phyloP scores from a whole-genome alignment of 768 basidiomycete genomes.

The Leccinellum albellum region DNA sequence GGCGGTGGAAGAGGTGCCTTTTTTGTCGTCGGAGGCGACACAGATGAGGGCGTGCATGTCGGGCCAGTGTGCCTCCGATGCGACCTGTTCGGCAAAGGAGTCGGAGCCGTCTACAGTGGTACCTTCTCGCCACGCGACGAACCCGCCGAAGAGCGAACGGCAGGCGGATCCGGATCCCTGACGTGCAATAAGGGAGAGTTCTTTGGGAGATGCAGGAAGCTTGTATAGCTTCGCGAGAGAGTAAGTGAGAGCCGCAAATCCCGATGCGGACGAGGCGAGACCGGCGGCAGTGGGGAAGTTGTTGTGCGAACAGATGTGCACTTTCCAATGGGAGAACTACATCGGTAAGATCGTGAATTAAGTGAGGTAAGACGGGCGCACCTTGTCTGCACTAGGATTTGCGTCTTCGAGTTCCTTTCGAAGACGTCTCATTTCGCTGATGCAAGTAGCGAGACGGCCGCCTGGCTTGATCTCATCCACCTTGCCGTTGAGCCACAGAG shows the following conservation, averaged over 20 bases:
- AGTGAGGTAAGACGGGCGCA: slow-evolving; percentile 24
- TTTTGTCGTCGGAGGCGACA: slow-evolving; percentile 93
- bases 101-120: slow-evolving; percentile 65
- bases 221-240: slow-evolving; percentile 85
- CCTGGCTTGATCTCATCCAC: slow-evolving; percentile 85
- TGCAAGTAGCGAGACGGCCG: slow-evolving; percentile 80
- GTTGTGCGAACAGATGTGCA: slow-evolving; percentile 94
- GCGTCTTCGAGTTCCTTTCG: slow-evolving; percentile 73
- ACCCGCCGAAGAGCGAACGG: slow-evolving; percentile 95
- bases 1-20: slow-evolving; percentile 89
- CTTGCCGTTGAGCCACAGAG: slow-evolving; percentile 91
- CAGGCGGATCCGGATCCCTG: slow-evolving; percentile 98
- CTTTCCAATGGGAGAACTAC: slow-evolving; percentile 40
- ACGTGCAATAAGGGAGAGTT: slow-evolving; percentile 90
- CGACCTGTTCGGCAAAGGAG: slow-evolving; percentile 85
- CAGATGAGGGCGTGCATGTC: slow-evolving; percentile 96
- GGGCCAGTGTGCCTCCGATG: slow-evolving; percentile 85
- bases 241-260: slow-evolving; percentile 90
- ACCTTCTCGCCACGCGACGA: slow-evolving; percentile 84
- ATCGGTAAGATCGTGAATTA: not conserved
- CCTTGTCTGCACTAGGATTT: slow-evolving; percentile 62
- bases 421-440: slow-evolving; percentile 78
- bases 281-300: slow-evolving; percentile 99
- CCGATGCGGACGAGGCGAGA: slow-evolving; percentile 94
- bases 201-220: slow-evolving; percentile 72